Evolutionary conservation across 2,329 filamentous ascomycete species (phyloP).

Genomic region (Coniella vitis): DNA sequence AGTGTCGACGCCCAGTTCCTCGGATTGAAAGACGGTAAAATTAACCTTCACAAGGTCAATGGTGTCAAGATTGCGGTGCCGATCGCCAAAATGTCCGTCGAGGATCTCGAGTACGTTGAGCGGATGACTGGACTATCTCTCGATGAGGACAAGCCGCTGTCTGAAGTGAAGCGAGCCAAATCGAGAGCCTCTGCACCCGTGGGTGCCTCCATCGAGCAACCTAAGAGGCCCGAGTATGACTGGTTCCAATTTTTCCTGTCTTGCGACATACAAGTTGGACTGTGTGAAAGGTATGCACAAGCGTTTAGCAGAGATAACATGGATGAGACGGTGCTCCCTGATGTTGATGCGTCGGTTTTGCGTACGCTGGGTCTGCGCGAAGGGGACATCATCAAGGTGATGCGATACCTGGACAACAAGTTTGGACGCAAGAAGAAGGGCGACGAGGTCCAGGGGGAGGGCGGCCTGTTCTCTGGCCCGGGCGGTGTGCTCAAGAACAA

Average conservation of each 20-base stretch:
- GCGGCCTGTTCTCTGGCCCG: constrained; percentile 83
- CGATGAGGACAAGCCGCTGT: constrained; percentile 89
- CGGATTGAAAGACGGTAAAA: constrained; percentile 89
- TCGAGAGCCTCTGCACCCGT: constrained; percentile 33
- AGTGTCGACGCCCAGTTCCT: constrained; percentile 97
- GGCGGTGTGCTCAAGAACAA: constrained; percentile 91
- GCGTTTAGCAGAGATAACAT: constrained; percentile 89
- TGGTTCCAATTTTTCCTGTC: constrained; percentile 99
- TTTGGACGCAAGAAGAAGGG: constrained; percentile 60
- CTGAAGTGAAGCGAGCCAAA: constrained; percentile 62
- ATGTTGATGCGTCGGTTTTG: constrained; percentile 76
- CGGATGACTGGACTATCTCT: constrained; percentile 77
- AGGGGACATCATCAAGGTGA: constrained; percentile 93
- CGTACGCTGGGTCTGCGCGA: constrained; percentile 90
- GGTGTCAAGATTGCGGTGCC: constrained; percentile 98
- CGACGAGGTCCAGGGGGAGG: constrained; percentile 38
- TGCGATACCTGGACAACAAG: constrained; percentile 78
- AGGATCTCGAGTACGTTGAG: constrained; percentile 94
- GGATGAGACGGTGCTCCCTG: constrained; percentile 86
- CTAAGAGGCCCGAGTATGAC: constrained; percentile 72
- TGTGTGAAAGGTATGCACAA: constrained; percentile 90
- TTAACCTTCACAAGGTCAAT: constrained; percentile 96
- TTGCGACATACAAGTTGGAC: constrained; percentile 83
- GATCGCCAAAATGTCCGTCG: constrained; percentile 87
- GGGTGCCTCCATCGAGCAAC: constrained; percentile 56